Evolutionary conservation across 2,329 filamentous ascomycete genomes (phyloP).

Genomic region (Aspergillus candidus): DNA sequence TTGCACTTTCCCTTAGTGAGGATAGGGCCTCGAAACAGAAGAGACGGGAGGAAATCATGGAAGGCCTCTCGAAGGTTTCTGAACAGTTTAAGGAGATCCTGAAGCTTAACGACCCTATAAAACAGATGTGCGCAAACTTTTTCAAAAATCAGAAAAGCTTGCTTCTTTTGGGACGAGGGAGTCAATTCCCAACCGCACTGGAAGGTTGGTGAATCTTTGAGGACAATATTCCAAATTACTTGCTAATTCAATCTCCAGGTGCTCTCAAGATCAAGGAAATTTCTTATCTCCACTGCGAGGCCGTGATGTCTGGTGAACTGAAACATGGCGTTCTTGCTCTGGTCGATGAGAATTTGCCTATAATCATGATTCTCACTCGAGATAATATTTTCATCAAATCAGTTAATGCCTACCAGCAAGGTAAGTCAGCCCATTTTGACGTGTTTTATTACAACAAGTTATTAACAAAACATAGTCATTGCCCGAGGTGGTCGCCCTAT

Average conservation of each 20-base stretch:
- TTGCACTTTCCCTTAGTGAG: slow-evolving; percentile 90
- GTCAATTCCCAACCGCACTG: slow-evolving; percentile 89
- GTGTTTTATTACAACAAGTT: background rate
- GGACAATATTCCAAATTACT: background rate
- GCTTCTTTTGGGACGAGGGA: slow-evolving; percentile 85
- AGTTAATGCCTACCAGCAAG: slow-evolving; percentile 98
- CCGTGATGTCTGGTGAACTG: slow-evolving; percentile 98
- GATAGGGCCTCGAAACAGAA: slow-evolving; percentile 91
- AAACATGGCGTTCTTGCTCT: slow-evolving; percentile 98
- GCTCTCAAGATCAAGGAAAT: slow-evolving; percentile 99
- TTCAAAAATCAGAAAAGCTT: slow-evolving; percentile 98
- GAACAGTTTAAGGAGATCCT: slow-evolving; percentile 88
- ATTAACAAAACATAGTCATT: slow-evolving; percentile 60
- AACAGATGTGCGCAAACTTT: slow-evolving; percentile 82
- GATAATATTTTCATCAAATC: slow-evolving; percentile 97
- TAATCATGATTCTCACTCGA: slow-evolving; percentile 98
- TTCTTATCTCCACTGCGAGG: slow-evolving; percentile 98
- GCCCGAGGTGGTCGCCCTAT: slow-evolving; percentile 93
- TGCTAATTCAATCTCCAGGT: slow-evolving; percentile 39
- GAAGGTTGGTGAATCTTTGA: slow-evolving; percentile 55
- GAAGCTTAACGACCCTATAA: slow-evolving; percentile 87
- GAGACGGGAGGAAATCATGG: slow-evolving; percentile 92
- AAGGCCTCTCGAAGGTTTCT: slow-evolving; percentile 80
- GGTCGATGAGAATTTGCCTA: slow-evolving; percentile 96
- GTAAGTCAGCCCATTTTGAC: slow-evolving; percentile 43